phyloP scores from a whole-genome alignment of 352 stramenopile species.

The Globisporangium acanthophoron region DNA sequence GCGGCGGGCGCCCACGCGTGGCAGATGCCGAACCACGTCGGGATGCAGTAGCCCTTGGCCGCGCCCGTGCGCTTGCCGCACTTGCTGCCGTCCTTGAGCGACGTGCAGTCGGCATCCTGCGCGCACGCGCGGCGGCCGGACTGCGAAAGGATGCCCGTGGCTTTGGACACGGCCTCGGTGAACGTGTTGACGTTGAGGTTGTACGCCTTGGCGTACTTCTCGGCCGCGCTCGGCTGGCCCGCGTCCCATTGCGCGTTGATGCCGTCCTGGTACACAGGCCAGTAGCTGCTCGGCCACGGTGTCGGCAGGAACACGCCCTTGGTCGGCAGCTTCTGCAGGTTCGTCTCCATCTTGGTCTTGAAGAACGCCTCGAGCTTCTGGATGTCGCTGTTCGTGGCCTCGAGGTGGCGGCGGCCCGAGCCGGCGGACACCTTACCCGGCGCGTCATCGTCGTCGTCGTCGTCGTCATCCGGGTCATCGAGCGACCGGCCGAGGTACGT shows the following conservation, averaged over 20 bases:
- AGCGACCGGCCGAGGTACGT: constrained; percentile 4
- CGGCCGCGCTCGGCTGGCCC: constrained; percentile 7
- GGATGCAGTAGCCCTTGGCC: constrained; percentile 12
- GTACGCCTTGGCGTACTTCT: constrained; percentile 23
- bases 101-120: constrained; percentile 7
- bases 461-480: constrained; percentile 6
- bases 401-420: background rate
- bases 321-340: constrained; percentile 7
- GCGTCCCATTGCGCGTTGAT: constrained; percentile 27
- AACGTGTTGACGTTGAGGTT: constrained; percentile 22
- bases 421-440: constrained; percentile 3
- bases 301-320: constrained; percentile 1
- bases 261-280: constrained; percentile 49
- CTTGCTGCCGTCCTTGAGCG: constrained; percentile 15
- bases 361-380: constrained; percentile 9
- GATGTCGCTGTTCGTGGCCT: constrained; percentile 6
- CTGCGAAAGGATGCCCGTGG: constrained; percentile 16
- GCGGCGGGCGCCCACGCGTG: constrained; percentile 14
- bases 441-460: constrained; percentile 3
- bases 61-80: constrained; percentile 6
- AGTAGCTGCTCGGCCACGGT: constrained; percentile 68
- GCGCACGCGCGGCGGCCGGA: constrained; percentile 6
- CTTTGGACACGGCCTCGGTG: constrained; percentile 16
- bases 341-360: constrained; percentile 20
- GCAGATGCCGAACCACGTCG: constrained; percentile 15